Evolutionary conservation across 1,284 basidiomycete genomes (phyloP).

Genomic region (Cryptococcus amylolentus): DNA sequence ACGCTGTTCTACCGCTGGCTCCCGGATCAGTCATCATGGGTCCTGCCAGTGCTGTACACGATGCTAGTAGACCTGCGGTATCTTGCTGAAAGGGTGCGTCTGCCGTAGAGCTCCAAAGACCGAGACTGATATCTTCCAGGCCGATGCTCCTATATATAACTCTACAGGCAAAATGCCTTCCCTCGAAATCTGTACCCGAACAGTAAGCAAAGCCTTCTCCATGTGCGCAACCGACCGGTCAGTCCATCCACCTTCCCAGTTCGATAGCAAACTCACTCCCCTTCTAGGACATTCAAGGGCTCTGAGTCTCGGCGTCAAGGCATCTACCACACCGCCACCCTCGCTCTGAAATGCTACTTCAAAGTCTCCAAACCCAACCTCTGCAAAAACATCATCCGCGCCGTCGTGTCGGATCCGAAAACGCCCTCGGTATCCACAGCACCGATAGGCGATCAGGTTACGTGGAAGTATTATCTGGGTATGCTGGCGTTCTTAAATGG

Average conservation of each 20-base stretch:
- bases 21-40: slow-evolving; percentile 72
- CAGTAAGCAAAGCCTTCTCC: slow-evolving; percentile 87
- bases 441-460: slow-evolving; percentile 84
- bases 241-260: slow-evolving; percentile 14
- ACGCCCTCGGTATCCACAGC: slow-evolving; percentile 72
- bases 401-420: slow-evolving; percentile 77
- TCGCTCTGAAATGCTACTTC: slow-evolving; percentile 93
- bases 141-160: slow-evolving; percentile 51
- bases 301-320: slow-evolving; percentile 85
- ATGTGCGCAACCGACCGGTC: slow-evolving; percentile 86
- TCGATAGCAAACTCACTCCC: neutral
- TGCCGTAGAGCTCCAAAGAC: neutral
- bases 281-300: slow-evolving; percentile 59
- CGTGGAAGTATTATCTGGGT: slow-evolving; percentile 88
- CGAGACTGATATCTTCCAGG: slow-evolving; percentile 15
- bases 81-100: slow-evolving; percentile 59
- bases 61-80: slow-evolving; percentile 74
- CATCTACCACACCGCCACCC: slow-evolving; percentile 86
- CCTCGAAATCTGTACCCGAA: slow-evolving; percentile 87
- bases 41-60: slow-evolving; percentile 71
- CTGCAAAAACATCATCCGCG: slow-evolving; percentile 86
- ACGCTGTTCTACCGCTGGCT: slow-evolving; percentile 75
- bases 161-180: slow-evolving; percentile 56
- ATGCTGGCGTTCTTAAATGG: slow-evolving; percentile 91
- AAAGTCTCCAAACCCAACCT: slow-evolving; percentile 84